Evolutionary conservation across 2,329 filamentous ascomycete genomes (phyloP), one percentile per base, ranked within the genome.

Genomic region (Colletotrichum aenigma): DNA sequence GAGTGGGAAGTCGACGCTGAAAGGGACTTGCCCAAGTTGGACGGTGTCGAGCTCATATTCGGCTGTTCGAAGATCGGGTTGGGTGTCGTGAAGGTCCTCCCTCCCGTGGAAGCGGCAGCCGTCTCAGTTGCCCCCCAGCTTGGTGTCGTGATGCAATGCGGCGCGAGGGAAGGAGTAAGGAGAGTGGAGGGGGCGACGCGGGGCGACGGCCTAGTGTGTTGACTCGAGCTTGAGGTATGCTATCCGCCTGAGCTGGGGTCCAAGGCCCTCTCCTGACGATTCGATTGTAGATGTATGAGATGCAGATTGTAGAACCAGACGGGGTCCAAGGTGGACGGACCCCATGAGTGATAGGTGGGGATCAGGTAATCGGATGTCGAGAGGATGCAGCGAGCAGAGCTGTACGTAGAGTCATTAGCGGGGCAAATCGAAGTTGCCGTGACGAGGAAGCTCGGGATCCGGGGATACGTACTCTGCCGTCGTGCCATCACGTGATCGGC

Each of bases 1-100:
- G 85, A 83, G 78, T 88, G 85, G 65, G 84, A 86, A 55, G 86
- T 81, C 56, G 87, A 80, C 70, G 85, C 78, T 66, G 89, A 85
- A 78, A 89, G 87, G 83, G 89, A 87, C 85, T 91, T 92, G 84
- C 88, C 89, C 84, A 83, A 69, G 62, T 82, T 85, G 15, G 83
- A 83, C 70, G 85, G 81, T 69, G 82, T 82, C 80, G 83, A 79
- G 77, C 74, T 78, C 77, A 78, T 78, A 28, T 70, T 78, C 73
- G 71, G 79, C 82, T 36, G 26, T 26, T 28, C 56, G 58, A 36
- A 24, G 34, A 43, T 24, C 28, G 21, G 24, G 28, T 60, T 9
- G 48, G 9, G 38, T 43, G 36, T 65, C 66, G 62, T 64, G 58
- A 43, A 58, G 30, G 70, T 36, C 38, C 43, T 34, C 30, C 73